Evolutionary conservation across 1,284 basidiomycete genomes (phyloP).

Genomic region (Fomes fomentarius): DNA sequence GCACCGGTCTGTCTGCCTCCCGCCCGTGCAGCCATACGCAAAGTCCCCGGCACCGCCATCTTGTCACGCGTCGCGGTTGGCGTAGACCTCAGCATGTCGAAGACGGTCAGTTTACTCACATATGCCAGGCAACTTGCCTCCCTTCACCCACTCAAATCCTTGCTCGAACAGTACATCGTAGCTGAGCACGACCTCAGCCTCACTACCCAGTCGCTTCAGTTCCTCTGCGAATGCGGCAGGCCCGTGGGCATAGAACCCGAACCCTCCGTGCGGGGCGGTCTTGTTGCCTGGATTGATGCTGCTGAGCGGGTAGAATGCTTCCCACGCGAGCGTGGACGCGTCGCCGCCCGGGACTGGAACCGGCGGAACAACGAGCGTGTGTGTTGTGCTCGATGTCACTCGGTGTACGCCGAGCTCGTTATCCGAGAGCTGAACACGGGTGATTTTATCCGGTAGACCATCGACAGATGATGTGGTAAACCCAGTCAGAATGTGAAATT

Average conservation of each 20-base stretch:
- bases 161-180: conserved; percentile 62
- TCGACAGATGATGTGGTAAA: conserved; percentile 25
- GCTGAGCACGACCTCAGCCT: conserved; percentile 52
- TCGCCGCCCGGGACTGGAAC: conserved; percentile 24
- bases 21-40: conserved; percentile 63
- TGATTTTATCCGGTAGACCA: conserved; percentile 9
- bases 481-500: conserved; percentile 22
- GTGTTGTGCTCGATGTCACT: conserved; percentile 42
- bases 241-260: conserved; percentile 62
- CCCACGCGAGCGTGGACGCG: conserved; percentile 49
- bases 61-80: conserved; percentile 27
- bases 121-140: conserved; percentile 67
- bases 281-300: conserved; percentile 58
- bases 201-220: conserved; percentile 32
- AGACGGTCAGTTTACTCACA: conserved; percentile 43
- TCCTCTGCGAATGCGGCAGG: conserved; percentile 43
- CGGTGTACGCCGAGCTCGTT: conserved; percentile 51
- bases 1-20: conserved; percentile 55
- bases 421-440: conserved; percentile 37
- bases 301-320: conserved; percentile 61
- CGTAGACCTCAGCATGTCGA: neutral
- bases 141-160: conserved; percentile 62
- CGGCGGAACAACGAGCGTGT: conserved; percentile 43
- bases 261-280: conserved; percentile 51
- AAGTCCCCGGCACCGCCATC: conserved; percentile 59